Percentiles rank a stretch among this genome's conserved stretches.
phyloP scores from a whole-genome alignment of 2,329 filamentous ascomycete genomes.

The Claviceps monticola region DNA sequence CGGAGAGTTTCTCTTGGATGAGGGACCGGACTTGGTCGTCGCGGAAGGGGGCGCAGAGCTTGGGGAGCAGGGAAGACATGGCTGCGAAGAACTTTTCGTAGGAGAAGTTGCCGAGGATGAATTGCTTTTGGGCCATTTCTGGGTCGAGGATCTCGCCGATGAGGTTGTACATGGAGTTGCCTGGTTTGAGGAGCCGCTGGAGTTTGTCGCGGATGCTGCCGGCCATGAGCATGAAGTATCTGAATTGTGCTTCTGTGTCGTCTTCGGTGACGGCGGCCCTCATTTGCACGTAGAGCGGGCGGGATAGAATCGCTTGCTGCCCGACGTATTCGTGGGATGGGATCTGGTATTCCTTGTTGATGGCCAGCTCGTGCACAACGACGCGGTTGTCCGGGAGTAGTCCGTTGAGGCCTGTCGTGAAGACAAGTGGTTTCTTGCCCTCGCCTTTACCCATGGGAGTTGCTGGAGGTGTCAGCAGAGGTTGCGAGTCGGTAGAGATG shows the following conservation, averaged over 20 bases:
- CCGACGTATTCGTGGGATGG: conserved; percentile 45
- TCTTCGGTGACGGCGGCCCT: conserved; percentile 52
- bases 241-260: conserved; percentile 48
- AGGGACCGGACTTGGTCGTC: conserved; percentile 61
- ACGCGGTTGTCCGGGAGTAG: conserved; percentile 60
- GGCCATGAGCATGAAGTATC: conserved; percentile 57
- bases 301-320: conserved; percentile 36
- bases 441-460: conserved; percentile 28
- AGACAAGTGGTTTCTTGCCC: conserved; percentile 18
- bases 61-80: conserved; percentile 61
- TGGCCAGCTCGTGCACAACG: conserved; percentile 65
- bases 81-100: conserved; percentile 70
- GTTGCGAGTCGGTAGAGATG: conserved; percentile 30
- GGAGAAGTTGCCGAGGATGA: conserved; percentile 58
- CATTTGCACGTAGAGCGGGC: conserved; percentile 41
- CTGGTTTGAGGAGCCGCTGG: conserved; percentile 54
- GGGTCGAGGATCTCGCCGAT: conserved; percentile 65
- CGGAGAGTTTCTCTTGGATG: conserved; percentile 43
- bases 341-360: conserved; percentile 66
- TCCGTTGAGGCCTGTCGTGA: conserved; percentile 30
- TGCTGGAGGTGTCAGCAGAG: conserved; percentile 35
- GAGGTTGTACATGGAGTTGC: conserved; percentile 59
- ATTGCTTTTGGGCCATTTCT: conserved; percentile 56
- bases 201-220: conserved; percentile 59
- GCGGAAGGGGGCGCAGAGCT: conserved; percentile 68